Conservation (phyloP, 257 asterid species). For the Galeopsis tetrahit region DNA sequence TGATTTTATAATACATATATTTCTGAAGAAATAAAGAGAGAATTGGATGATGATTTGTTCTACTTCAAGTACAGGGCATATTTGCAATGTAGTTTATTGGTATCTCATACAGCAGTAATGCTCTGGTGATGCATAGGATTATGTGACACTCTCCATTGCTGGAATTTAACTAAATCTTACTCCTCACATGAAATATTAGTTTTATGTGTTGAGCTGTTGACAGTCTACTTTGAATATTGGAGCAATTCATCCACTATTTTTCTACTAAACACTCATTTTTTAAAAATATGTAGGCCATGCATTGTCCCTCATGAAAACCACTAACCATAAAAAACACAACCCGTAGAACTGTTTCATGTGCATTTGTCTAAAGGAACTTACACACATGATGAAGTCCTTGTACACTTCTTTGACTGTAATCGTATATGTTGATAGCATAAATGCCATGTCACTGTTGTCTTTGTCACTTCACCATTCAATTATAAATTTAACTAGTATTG, state of each 20-base stretch:
- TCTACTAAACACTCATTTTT: not conserved
- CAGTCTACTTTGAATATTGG: not conserved
- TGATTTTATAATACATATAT: not conserved
- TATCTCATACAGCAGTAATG: not conserved
- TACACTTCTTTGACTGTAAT: not conserved
- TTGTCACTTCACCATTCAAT: not conserved
- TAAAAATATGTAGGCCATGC: not conserved
- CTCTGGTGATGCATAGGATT: constrained; percentile 11
- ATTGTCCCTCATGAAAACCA: not conserved
- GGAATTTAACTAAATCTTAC: not conserved
- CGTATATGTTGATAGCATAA: not conserved
- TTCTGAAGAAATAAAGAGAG: not conserved
- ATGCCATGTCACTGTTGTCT: not conserved
- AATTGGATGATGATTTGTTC: constrained; percentile 20
- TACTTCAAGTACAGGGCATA: not conserved
- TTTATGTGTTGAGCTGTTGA: not conserved
- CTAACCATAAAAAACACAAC: not conserved
- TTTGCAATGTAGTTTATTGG: not conserved
- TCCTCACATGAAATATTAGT: not conserved
- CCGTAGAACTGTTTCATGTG: not conserved
- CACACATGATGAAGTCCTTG: constrained; percentile 8
- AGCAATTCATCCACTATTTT: not conserved
- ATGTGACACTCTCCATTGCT: not conserved
- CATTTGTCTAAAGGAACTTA: not conserved
- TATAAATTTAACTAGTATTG: not conserved